Conservation (phyloP, 164 flowering plant species). For the Magnolia kwangsiensis region DNA sequence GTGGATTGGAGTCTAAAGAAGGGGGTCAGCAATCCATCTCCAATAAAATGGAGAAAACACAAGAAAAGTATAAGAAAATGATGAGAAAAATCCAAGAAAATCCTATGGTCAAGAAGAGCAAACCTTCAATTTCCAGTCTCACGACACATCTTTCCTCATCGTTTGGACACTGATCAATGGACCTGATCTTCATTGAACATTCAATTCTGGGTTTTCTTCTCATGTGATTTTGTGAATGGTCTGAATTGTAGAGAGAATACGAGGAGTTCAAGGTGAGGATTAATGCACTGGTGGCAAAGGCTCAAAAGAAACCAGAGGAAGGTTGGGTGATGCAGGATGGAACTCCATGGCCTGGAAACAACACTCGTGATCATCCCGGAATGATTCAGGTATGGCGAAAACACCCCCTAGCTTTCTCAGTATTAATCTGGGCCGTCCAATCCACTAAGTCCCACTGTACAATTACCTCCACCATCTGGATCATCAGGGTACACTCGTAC, state of each 20-base stretch:
- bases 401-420: not conserved
- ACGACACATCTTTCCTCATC: not conserved
- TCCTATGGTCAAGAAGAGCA: too few species aligned
- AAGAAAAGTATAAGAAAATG: too few species aligned
- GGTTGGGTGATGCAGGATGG: conserved; percentile 28
- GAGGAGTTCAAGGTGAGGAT: conserved; percentile 23
- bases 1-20: too few species aligned
- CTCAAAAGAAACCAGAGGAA: conserved; percentile 23
- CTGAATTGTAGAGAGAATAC: conserved; percentile 14
- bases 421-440: not conserved
- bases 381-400: conserved; percentile 38
- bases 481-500: too few species aligned
- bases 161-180: not conserved
- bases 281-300: conserved; percentile 20
- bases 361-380: conserved; percentile 23
- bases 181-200: not conserved
- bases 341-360: conserved; percentile 24
- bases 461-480: too few species aligned
- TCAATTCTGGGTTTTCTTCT: not conserved
- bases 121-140: too few species aligned
- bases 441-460: not conserved
- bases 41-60: too few species aligned
- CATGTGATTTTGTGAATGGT: too few species aligned
- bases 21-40: too few species aligned
- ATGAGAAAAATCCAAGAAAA: too few species aligned